Base-by-base conservation (phyloP, 805 yeast species). In the Yamadazyma paraphyllophila region DNA sequence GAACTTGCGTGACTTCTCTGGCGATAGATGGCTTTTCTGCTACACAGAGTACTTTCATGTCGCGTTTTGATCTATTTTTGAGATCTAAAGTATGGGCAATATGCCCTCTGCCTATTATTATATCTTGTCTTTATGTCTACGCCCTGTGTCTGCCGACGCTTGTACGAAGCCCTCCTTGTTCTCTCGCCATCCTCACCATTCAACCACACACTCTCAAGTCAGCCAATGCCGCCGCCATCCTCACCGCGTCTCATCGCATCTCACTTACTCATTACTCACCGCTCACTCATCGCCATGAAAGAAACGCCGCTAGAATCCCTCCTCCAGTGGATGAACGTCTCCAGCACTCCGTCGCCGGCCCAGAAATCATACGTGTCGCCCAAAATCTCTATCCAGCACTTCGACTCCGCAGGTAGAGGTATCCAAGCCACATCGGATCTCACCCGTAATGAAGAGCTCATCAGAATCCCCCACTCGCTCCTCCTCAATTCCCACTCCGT, bases 21-120 rank as follows among this genome's bases (percentile, higher is more conserved):
- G 97, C 95, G 40, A 94, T 94, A 1, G 97, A 88, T 46, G 95
- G 95, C 66, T 94, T 94, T 68, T 94, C 99, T 2, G 99, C 99
- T 46, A 94, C 97, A 67, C 97, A 92, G 39, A 94, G 78, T 3
- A 94, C 80, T 53, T 71, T 82, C 94, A 88, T 85, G 17, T 11
- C 27, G 31, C 39, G 44, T 16, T n/a, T 33, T 15, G 30, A 37
- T n/a, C n/a, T n/a, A n/a, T n/a, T 26, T 25, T 17, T 16, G n/a
- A 15, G 13, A 17, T 35, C 11, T 10, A 4, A 17, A 17, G n/a
- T n/a, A n/a, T n/a, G n/a, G n/a, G n/a, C n/a, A n/a, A n/a, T n/a
- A n/a, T n/a, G n/a, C n/a, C n/a, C n/a, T n/a, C n/a, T n/a, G n/a
- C n/a, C n/a, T n/a, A n/a, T n/a, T n/a, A n/a, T n/a, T n/a, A n/a